Conservation (phyloP, 2,329 filamentous ascomycete species). For the Trichophaea hybrida region DNA sequence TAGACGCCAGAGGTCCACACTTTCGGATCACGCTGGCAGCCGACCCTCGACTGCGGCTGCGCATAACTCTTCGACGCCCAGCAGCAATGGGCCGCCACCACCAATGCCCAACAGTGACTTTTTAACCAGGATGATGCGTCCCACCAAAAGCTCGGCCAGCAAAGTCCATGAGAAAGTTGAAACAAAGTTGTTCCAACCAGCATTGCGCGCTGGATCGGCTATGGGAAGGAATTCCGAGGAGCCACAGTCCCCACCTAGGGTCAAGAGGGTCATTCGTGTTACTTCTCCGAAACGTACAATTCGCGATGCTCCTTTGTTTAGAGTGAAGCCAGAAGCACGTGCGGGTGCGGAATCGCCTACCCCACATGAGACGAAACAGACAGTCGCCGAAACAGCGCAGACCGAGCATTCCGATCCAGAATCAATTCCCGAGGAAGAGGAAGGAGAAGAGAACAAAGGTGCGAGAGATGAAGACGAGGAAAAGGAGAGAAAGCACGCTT, state of each 20-base stretch:
- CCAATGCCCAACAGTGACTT: slow-evolving; percentile 15
- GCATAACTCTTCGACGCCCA: neutral
- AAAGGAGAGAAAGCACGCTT: slow-evolving; percentile 1
- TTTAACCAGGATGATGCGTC: slow-evolving; percentile 20
- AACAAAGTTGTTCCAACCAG: neutral
- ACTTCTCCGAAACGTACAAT: neutral
- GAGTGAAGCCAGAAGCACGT: neutral
- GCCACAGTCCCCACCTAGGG: neutral
- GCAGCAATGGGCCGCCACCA: neutral
- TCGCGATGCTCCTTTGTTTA: neutral
- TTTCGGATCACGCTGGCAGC: slow-evolving; percentile 6
- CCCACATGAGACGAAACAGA: neutral
- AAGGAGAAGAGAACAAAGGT: neutral
- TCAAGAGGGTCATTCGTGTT: neutral
- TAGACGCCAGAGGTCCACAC: slow-evolving; percentile 1
- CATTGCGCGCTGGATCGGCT: neutral
- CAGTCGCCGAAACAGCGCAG: neutral
- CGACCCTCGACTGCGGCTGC: slow-evolving; percentile 18
- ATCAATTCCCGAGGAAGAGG: neutral
- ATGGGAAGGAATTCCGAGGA: neutral
- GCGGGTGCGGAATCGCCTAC: neutral
- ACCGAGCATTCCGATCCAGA: neutral
- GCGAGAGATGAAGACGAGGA: slow-evolving; percentile 1
- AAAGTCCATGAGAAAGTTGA: slow-evolving; percentile 9
- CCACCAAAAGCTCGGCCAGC: slow-evolving; percentile 18